phyloP scores from a whole-genome alignment of 768 basidiomycete genomes.

The Tulasnella sp. region DNA sequence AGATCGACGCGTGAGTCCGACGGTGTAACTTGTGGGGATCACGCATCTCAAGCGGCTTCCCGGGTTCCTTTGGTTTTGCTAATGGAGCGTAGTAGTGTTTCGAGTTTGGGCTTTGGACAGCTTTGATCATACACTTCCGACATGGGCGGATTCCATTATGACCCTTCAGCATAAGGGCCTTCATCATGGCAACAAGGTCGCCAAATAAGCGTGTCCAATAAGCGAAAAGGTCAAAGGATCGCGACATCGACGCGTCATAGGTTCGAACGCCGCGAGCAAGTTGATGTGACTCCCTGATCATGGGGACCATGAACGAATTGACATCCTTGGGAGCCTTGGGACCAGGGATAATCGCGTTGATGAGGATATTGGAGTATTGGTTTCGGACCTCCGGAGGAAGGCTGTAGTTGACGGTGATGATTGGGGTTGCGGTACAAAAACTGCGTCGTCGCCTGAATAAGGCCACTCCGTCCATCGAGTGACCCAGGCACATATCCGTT shows the following conservation, averaged over 20 bases:
- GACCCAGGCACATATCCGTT: not conserved
- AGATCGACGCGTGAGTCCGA: not conserved
- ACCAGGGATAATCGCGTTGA: slow-evolving; percentile 35
- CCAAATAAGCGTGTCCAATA: slow-evolving; percentile 24
- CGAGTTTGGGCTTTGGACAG: slow-evolving; percentile 15
- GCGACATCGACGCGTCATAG: slow-evolving; percentile 23
- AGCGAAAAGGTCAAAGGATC: slow-evolving; percentile 25
- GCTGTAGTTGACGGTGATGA: slow-evolving; percentile 35
- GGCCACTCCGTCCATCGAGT: not conserved
- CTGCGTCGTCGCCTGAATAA: not conserved
- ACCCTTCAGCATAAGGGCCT: slow-evolving; percentile 33
- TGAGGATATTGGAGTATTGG: slow-evolving; percentile 28
- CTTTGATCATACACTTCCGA: slow-evolving; percentile 30
- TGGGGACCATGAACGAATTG: slow-evolving; percentile 30
- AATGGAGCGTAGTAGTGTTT: slow-evolving; percentile 20
- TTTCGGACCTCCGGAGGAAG: slow-evolving; percentile 31
- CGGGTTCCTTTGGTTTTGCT: slow-evolving; percentile 18
- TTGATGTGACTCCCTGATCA: slow-evolving; percentile 28
- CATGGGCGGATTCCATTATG: slow-evolving; percentile 32
- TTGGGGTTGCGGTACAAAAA: slow-evolving; percentile 21
- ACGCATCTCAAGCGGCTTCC: not conserved
- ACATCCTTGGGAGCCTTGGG: slow-evolving; percentile 33
- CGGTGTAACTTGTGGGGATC: not conserved
- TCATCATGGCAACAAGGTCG: slow-evolving; percentile 29
- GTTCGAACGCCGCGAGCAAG: slow-evolving; percentile 27